These are phyloP conservation scores for Hericium coralloides DNA, from an alignment of 768 basidiomycete species.

Conservation along the genomic window DNA sequence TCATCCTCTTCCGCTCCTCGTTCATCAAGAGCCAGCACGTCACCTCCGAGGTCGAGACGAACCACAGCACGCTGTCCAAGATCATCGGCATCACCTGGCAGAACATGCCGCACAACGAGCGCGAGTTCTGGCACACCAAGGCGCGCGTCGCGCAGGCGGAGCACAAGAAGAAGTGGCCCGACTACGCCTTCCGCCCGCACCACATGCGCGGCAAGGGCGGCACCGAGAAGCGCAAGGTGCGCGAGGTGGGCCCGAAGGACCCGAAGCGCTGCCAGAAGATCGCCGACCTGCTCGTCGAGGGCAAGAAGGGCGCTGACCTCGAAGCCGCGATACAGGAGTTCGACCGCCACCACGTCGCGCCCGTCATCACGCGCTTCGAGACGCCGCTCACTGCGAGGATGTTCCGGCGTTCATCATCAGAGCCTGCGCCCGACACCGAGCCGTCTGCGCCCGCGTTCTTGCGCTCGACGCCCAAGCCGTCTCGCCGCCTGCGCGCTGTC, in stretches of 20 bases:
- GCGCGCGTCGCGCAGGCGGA: slow-evolving; percentile 66
- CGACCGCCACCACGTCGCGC: slow-evolving; percentile 40
- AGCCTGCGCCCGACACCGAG: slow-evolving; percentile 36
- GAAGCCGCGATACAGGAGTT: slow-evolving; percentile 28
- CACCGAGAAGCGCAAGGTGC: slow-evolving; percentile 44
- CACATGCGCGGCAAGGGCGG: slow-evolving; percentile 37
- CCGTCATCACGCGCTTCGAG: slow-evolving; percentile 66
- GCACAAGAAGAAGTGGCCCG: slow-evolving; percentile 66
- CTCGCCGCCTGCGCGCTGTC: slow-evolving; percentile 10
- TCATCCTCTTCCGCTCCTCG: slow-evolving; percentile 79
- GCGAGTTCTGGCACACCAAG: slow-evolving; percentile 69
- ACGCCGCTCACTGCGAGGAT: slow-evolving; percentile 62
- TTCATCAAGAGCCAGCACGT: slow-evolving; percentile 77
- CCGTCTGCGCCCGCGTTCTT: slow-evolving; percentile 14
- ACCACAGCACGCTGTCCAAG: slow-evolving; percentile 77
- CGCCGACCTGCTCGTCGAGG: slow-evolving; percentile 44
- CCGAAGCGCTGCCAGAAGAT: slow-evolving; percentile 57
- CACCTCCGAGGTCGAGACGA: slow-evolving; percentile 69
- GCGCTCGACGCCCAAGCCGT: slow-evolving; percentile 3
- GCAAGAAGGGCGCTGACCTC: slow-evolving; percentile 30
- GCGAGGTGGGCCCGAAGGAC: slow-evolving; percentile 58
- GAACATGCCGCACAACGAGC: slow-evolving; percentile 65
- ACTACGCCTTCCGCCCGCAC: slow-evolving; percentile 65
- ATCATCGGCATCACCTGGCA: slow-evolving; percentile 82
- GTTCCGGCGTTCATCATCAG: slow-evolving; percentile 60